Conservation (phyloP, 1,284 basidiomycete genomes). For the Trametes pubescens region DNA sequence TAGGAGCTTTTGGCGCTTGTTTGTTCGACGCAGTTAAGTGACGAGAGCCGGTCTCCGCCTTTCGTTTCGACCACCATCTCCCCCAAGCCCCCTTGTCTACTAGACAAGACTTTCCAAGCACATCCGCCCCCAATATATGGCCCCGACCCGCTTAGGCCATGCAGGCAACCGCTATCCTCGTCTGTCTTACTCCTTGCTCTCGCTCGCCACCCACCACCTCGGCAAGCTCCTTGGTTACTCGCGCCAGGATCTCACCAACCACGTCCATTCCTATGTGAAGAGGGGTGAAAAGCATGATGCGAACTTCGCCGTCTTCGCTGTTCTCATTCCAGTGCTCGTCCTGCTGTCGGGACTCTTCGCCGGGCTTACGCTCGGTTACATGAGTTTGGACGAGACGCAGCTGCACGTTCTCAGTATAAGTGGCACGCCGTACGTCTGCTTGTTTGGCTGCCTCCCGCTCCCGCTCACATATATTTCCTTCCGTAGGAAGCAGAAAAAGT, state of each 20-base stretch:
- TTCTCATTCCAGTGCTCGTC: slow-evolving; percentile 66
- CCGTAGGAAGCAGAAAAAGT: slow-evolving; percentile 73
- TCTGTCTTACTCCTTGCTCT: slow-evolving; percentile 30
- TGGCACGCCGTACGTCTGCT: slow-evolving; percentile 72
- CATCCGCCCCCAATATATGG: slow-evolving; percentile 21
- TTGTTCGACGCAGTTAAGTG: slow-evolving; percentile 6
- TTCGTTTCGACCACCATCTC: slow-evolving; percentile 4
- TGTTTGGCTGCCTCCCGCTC: background rate
- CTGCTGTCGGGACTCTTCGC: slow-evolving; percentile 70
- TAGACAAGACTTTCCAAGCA: slow-evolving; percentile 10
- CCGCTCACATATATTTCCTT: background rate
- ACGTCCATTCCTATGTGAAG: slow-evolving; percentile 30
- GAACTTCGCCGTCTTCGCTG: slow-evolving; percentile 53
- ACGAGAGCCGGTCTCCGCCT: background rate
- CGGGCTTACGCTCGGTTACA: slow-evolving; percentile 85
- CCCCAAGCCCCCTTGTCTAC: background rate
- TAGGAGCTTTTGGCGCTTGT: slow-evolving; percentile 9
- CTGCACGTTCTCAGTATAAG: slow-evolving; percentile 87
- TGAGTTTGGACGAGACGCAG: slow-evolving; percentile 93
- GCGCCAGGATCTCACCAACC: slow-evolving; percentile 19
- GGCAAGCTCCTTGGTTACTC: slow-evolving; percentile 26
- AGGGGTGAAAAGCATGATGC: slow-evolving; percentile 24
- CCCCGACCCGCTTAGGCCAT: slow-evolving; percentile 29
- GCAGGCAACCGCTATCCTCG: slow-evolving; percentile 29
- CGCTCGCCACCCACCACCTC: slow-evolving; percentile 32